Conservation (phyloP, 2,329 filamentous ascomycete genomes). For the Xylariaceae sp. region DNA sequence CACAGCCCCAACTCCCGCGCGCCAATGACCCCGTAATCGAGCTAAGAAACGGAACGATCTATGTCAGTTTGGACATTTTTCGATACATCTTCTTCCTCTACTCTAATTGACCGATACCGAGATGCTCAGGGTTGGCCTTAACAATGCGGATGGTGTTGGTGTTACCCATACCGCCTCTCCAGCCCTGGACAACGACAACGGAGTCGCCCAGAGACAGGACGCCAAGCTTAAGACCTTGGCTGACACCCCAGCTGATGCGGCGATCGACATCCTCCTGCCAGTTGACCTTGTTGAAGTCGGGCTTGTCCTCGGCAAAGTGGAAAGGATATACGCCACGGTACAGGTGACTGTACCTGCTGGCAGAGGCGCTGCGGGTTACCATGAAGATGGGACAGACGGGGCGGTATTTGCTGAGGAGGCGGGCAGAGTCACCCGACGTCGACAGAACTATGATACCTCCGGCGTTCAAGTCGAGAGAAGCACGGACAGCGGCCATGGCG, state of each 20-base stretch:
- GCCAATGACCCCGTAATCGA: too few species aligned
- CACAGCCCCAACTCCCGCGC: too few species aligned
- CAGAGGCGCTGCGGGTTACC: conserved; percentile 84
- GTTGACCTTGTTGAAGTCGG: conserved; percentile 86
- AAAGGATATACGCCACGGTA: conserved; percentile 99
- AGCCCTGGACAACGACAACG: conserved; percentile 83
- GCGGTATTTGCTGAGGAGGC: conserved; percentile 96
- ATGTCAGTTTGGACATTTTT: background rate
- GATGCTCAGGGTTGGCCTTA: conserved; percentile 57
- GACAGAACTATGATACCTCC: conserved; percentile 95
- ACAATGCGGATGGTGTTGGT: conserved; percentile 76
- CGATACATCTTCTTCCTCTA: conserved; percentile 16
- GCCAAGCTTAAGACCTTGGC: conserved; percentile 78
- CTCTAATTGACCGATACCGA: conserved; percentile 50
- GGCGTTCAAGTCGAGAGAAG: conserved; percentile 92
- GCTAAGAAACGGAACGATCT: too few species aligned
- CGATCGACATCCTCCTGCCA: conserved; percentile 99
- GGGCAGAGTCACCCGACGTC: conserved; percentile 91
- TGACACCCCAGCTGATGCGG: conserved; percentile 95
- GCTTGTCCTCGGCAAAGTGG: conserved; percentile 88
- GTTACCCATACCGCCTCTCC: conserved; percentile 88
- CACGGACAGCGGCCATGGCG: conserved; percentile 94
- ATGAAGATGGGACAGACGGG: conserved; percentile 99
- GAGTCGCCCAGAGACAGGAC: conserved; percentile 70
- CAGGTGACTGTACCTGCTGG: conserved; percentile 87